Evolutionary conservation across 495 filamentous ascomycete genomes (phyloP).

Genomic region (Podospora fimiseda): DNA sequence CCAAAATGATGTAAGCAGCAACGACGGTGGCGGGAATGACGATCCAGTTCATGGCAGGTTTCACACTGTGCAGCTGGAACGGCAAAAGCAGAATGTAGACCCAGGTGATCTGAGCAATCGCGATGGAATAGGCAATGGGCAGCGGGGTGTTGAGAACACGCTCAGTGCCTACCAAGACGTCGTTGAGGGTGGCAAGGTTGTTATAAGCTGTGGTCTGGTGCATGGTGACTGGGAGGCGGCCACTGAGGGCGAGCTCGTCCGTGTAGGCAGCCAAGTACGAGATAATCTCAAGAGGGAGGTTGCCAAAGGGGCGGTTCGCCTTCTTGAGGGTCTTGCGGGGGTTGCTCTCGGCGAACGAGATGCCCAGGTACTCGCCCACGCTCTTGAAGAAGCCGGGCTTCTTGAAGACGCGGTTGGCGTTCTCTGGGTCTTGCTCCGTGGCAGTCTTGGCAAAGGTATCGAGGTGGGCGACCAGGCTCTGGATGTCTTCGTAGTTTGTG

Average conservation of each 20-base stretch:
- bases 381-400: conserved; percentile 52
- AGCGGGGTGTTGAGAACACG: conserved; percentile 80
- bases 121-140: conserved; percentile 78
- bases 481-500: conserved; percentile 64
- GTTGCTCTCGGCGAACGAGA: conserved; percentile 65
- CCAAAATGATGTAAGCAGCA: conserved; percentile 81
- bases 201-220: conserved; percentile 46
- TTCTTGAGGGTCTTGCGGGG: conserved; percentile 66
- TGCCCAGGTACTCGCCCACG: conserved; percentile 61
- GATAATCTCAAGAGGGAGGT: conserved; percentile 72
- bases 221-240: conserved; percentile 47
- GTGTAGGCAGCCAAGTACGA: conserved; percentile 63
- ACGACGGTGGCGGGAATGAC: conserved; percentile 80
- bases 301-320: conserved; percentile 56
- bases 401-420: conserved; percentile 27
- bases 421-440: conserved; percentile 44
- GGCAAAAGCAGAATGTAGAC: conserved; percentile 77
- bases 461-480: conserved; percentile 52
- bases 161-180: conserved; percentile 67
- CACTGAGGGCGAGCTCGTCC: conserved; percentile 48
- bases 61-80: conserved; percentile 65
- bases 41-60: conserved; percentile 54
- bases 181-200: conserved; percentile 57
- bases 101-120: conserved; percentile 83
- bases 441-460: conserved; percentile 67